These are phyloP conservation scores for Periglandula ipomoeae DNA, from an alignment of 2,329 filamentous ascomycete genomes.

Conservation along the genomic window DNA sequence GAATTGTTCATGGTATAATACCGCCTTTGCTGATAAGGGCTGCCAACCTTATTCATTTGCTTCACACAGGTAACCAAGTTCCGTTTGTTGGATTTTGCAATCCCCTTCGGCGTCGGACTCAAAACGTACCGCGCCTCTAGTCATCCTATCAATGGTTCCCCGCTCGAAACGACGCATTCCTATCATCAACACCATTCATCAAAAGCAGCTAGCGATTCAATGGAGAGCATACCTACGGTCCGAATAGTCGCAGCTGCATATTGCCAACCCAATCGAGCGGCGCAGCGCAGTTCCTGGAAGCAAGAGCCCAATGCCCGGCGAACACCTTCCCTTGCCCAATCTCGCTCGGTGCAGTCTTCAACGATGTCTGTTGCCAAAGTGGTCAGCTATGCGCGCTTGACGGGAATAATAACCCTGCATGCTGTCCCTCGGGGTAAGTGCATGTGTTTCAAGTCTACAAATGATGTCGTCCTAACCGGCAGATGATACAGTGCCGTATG, in stretches of 20 bases:
- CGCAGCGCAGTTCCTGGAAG: slow-evolving; percentile 15
- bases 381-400: slow-evolving; percentile 43
- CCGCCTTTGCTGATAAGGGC: too few relatives aligned
- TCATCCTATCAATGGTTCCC: too few relatives aligned
- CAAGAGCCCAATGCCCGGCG: slow-evolving; percentile 32
- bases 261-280: slow-evolving; percentile 14
- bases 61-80: too few relatives aligned
- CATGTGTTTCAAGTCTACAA: neutral
- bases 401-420: slow-evolving; percentile 38
- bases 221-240: neutral
- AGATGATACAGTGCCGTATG: slow-evolving; percentile 36
- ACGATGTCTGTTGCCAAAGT: slow-evolving; percentile 40
- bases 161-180: neutral
- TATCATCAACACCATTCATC: neutral
- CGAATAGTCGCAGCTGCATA: neutral
- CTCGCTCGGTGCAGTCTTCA: slow-evolving; percentile 35
- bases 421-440: slow-evolving; percentile 43
- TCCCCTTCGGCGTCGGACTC: too few relatives aligned
- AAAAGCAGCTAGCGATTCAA: neutral
- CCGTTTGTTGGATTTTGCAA: too few relatives aligned
- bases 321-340: slow-evolving; percentile 42
- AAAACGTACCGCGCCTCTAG: too few relatives aligned
- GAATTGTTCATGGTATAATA: too few relatives aligned
- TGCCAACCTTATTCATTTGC: neutral
- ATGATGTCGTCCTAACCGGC: neutral